These are phyloP conservation scores for Fonsecaea nubica DNA, from an alignment of 2,329 filamentous ascomycete species.

Conservation along the genomic window DNA sequence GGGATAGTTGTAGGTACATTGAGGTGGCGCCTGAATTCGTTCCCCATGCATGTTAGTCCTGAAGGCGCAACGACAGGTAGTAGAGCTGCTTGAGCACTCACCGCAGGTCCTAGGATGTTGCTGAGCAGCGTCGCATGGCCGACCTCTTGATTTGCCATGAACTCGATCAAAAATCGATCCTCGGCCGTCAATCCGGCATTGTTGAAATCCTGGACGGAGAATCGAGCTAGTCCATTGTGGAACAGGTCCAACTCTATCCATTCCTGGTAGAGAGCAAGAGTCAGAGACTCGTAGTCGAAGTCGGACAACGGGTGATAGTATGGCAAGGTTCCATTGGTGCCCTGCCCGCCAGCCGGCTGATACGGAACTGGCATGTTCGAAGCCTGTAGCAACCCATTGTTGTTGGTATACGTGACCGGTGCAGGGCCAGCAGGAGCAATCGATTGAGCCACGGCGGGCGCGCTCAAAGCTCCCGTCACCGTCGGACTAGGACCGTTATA, in stretches of 20 bases:
- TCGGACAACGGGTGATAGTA: constrained; percentile 70
- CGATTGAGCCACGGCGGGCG: constrained; percentile 61
- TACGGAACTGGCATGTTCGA: constrained; percentile 71
- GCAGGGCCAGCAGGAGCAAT: constrained; percentile 65
- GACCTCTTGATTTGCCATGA: constrained; percentile 78
- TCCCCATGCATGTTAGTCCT: too few relatives aligned
- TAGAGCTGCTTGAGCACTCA: constrained; percentile 42
- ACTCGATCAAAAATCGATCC: constrained; percentile 73
- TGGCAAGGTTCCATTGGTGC: constrained; percentile 73
- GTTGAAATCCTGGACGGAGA: constrained; percentile 72
- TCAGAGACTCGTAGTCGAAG: constrained; percentile 77
- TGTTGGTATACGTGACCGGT: constrained; percentile 70
- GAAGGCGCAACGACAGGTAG: too few relatives aligned
- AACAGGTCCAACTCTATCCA: constrained; percentile 86
- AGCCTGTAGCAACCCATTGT: constrained; percentile 72
- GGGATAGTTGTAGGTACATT: constrained; percentile 82
- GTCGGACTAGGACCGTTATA: constrained; percentile 68
- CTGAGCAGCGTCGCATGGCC: constrained; percentile 76
- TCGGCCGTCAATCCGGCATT: constrained; percentile 71
- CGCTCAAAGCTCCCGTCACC: constrained; percentile 72
- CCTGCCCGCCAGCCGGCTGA: constrained; percentile 73
- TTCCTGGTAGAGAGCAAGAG: constrained; percentile 78
- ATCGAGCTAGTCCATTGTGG: constrained; percentile 74
- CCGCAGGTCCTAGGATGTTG: constrained; percentile 75
- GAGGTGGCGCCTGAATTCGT: constrained; percentile 60